Percentiles rank a stretch among this genome's conserved stretches.
phyloP scores from a whole-genome alignment of 495 filamentous ascomycete genomes.

The Penicillium turbatum region DNA sequence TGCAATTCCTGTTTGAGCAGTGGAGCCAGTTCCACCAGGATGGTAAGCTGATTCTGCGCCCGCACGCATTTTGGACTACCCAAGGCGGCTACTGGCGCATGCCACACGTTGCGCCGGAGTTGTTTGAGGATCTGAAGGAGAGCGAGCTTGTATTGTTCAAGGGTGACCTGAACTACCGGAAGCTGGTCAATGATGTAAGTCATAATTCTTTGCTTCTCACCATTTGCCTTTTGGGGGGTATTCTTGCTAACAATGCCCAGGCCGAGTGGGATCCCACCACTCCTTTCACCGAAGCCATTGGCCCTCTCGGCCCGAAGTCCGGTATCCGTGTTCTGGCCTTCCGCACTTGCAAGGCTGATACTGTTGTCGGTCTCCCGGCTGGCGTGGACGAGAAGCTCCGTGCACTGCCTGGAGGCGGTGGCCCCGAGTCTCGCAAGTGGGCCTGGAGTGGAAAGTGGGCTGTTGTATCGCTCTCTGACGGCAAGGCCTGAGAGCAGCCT shows the following conservation, averaged over 20 bases:
- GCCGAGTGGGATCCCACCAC: constrained; percentile 85
- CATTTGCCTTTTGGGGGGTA: background rate
- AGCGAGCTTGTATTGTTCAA: constrained; percentile 94
- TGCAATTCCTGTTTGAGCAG: constrained; percentile 72
- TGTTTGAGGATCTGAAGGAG: constrained; percentile 74
- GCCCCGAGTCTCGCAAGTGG: constrained; percentile 77
- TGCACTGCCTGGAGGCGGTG: constrained; percentile 59
- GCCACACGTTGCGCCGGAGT: constrained; percentile 57
- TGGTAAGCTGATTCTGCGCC: constrained; percentile 72
- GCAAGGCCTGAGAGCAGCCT: constrained; percentile 43
- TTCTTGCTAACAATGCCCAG: constrained; percentile 36
- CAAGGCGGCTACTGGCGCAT: constrained; percentile 83
- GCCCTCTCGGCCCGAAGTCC: constrained; percentile 74
- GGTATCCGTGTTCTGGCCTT: constrained; percentile 79
- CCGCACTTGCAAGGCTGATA: constrained; percentile 93
- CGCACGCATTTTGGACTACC: constrained; percentile 87
- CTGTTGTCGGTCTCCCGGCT: constrained; percentile 79
- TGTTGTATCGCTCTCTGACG: constrained; percentile 82
- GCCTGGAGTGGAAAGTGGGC: constrained; percentile 98
- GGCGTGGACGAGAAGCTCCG: constrained; percentile 78
- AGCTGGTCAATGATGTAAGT: constrained; percentile 81
- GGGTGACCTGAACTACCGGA: constrained; percentile 93
- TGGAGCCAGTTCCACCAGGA: constrained; percentile 78
- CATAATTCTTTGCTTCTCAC: background rate
- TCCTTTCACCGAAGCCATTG: constrained; percentile 79